Percentiles rank a stretch among this genome's conserved stretches.
Conservation (phyloP, 345 rosid genomes). For the Alliaria petiolata region DNA sequence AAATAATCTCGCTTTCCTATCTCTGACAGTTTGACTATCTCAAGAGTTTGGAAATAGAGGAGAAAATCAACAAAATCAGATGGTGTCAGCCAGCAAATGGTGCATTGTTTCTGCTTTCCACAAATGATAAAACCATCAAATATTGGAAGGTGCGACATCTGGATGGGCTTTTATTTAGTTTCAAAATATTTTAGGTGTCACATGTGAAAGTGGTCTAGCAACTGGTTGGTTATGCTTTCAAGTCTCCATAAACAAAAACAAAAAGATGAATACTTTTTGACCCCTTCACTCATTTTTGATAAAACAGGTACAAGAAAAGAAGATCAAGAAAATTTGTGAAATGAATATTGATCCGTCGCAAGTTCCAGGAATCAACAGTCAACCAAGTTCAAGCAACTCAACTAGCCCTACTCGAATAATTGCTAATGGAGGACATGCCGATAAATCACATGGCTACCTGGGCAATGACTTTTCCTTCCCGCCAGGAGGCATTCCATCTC, state of each 20-base stretch:
- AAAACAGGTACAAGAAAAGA: constrained; percentile 89
- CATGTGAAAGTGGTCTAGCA: constrained; percentile 8
- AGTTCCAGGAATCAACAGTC: constrained; percentile 43
- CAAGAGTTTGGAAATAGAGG: constrained; percentile 99
- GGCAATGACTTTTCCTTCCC: constrained; percentile 57
- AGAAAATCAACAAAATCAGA: constrained; percentile 98
- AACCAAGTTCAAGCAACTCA: constrained; percentile 45
- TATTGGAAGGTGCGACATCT: constrained; percentile 83
- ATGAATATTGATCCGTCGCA: constrained; percentile 64
- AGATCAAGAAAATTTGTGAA: constrained; percentile 79
- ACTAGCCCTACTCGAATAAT: constrained; percentile 33
- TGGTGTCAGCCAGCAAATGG: constrained; percentile 96
- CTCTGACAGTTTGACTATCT: constrained; percentile 92
- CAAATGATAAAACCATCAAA: constrained; percentile 98
- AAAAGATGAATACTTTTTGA: background rate
- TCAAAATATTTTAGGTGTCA: background rate
- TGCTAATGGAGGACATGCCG: constrained; percentile 56
- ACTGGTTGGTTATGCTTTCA: background rate
- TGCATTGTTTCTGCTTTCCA: constrained; percentile 90
- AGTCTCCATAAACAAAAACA: constrained; percentile 7
- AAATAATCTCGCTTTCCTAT: constrained; percentile 8
- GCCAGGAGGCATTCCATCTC: constrained; percentile 59
- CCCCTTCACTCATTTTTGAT: background rate
- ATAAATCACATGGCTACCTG: constrained; percentile 29
- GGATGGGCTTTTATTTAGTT: constrained; percentile 5